A percentile compares a stretch with the other conserved stretches of the same genome.
Evolutionary conservation across 345 rosid genomes (phyloP).

Genomic region (Carallia brachiata): DNA sequence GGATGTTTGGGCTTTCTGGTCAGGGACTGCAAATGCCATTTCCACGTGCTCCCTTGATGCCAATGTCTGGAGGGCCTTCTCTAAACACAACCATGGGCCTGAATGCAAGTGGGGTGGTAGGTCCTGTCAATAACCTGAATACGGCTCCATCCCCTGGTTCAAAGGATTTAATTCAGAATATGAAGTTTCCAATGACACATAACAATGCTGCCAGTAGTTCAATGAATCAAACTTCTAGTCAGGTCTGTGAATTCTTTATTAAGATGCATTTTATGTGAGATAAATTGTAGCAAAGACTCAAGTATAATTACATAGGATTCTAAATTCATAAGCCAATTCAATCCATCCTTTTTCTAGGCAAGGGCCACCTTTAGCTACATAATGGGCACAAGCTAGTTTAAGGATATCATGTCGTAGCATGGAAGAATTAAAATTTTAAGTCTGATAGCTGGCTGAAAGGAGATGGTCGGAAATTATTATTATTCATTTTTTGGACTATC

Average conservation of each 20-base stretch:
- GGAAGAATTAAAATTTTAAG: too few species aligned
- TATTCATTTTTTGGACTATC: too few species aligned
- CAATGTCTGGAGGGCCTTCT: slow-evolving; percentile 40
- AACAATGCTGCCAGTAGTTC: slow-evolving; percentile 34
- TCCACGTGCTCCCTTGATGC: slow-evolving; percentile 36
- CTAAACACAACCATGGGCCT: slow-evolving; percentile 35
- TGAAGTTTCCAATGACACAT: slow-evolving; percentile 34
- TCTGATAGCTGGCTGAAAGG: too few species aligned
- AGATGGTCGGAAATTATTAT: too few species aligned
- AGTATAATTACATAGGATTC: slow-evolving; percentile 2
- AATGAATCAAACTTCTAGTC: slow-evolving; percentile 35
- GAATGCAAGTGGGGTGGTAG: slow-evolving; percentile 26
- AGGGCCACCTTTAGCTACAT: not conserved
- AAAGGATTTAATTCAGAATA: slow-evolving; percentile 42
- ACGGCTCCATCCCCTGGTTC: slow-evolving; percentile 33
- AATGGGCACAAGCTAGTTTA: too few species aligned
- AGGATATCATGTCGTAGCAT: too few species aligned
- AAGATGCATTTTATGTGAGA: slow-evolving; percentile 1
- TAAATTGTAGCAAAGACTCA: not conserved
- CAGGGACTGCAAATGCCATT: slow-evolving; percentile 49
- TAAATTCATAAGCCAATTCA: not conserved
- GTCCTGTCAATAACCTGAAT: slow-evolving; percentile 36
- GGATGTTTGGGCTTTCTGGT: slow-evolving; percentile 38
- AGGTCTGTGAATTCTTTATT: slow-evolving; percentile 37
- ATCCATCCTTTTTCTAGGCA: not conserved